Evolutionary conservation across 1,284 basidiomycete genomes (phyloP), one percentile per base, ranked within the genome.

Genomic region (Melampsora occidentalis): DNA sequence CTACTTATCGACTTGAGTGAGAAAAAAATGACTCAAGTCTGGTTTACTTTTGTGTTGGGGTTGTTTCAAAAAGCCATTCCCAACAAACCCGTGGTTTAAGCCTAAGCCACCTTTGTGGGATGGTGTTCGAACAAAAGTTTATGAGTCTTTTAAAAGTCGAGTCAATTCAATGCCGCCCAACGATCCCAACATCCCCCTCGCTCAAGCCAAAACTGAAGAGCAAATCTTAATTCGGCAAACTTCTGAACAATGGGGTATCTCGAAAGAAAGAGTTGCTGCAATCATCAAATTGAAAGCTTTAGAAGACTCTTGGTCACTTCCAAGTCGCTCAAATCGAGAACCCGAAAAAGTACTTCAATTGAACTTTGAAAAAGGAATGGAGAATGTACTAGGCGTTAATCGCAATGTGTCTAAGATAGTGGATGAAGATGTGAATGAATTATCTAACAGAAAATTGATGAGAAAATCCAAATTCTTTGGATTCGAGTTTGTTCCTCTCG

Each of bases 201-300:
- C 49, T 46, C 76, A 72, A 61, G 42, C 28, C 25, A 73, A 69
- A 65, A 71, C 39, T 51, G 49, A 59, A 66, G 75, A 70, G 42
- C 66, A 67, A 35, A 31, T 63, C 22, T 89, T 5, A 79, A 85
- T 62, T 79, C 81, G 64, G 88, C 90, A 80, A 88, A 85, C 77
- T 85, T 90, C 48, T 87, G 91, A 39, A 83, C 82, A 7, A 85
- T 94, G 14, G 87, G 86, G 88, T 69, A 80, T 92, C 63, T 89
- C 90, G 78, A 84, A 92, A 78, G 89, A 90, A 81, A 90, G 92
- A 35, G 86, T 93, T 22, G 88, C 91, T 70, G 91, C 92, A 0
- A 90, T 93, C 75, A 83, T 94, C 63, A 86, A 90, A 59, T 83
- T 94, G 80, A 93, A 93, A 82, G 89, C 90, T 46, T 84, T 91